Percentiles rank a stretch among this genome's conserved stretches.
Conservation (phyloP, 129 eudicot species). For the Apium graveolens region DNA sequence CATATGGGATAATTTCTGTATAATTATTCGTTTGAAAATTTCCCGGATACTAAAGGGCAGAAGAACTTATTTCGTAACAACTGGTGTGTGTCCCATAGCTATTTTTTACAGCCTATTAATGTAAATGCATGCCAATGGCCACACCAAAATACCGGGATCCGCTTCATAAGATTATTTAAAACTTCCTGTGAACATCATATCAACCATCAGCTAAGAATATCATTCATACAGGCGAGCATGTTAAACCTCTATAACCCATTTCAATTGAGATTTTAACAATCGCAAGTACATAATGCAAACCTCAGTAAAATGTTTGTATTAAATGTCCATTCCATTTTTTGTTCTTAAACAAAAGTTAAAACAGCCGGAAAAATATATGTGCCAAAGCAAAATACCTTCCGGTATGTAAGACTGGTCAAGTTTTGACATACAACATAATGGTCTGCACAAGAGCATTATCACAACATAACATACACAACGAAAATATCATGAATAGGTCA, state of each 20-base stretch:
- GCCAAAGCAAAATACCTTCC: neutral
- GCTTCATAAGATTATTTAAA: constrained; percentile 77
- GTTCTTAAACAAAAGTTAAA: neutral
- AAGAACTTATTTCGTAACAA: constrained; percentile 18
- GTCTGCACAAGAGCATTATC: neutral
- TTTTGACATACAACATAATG: neutral
- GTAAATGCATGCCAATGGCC: constrained; percentile 44
- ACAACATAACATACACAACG: constrained; percentile 4
- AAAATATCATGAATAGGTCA: neutral
- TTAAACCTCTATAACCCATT: constrained; percentile 72
- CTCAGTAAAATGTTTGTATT: neutral
- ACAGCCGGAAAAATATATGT: neutral
- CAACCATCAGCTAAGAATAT: constrained; percentile 95
- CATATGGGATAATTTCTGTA: no score
- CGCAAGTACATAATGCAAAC: neutral
- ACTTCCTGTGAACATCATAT: constrained; percentile 76
- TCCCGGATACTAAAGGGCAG: neutral
- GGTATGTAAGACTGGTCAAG: neutral
- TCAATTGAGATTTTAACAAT: neutral
- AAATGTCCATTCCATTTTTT: neutral
- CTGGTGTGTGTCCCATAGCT: constrained; percentile 35
- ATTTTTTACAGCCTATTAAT: no score
- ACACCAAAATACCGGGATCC: constrained; percentile 53
- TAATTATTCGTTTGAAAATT: no score
- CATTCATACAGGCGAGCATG: constrained; percentile 73